Evolutionary conservation across 2,329 filamentous ascomycete species (phyloP), one percentile per base, ranked within the genome.

Genomic region (Verticillium tricorpus): DNA sequence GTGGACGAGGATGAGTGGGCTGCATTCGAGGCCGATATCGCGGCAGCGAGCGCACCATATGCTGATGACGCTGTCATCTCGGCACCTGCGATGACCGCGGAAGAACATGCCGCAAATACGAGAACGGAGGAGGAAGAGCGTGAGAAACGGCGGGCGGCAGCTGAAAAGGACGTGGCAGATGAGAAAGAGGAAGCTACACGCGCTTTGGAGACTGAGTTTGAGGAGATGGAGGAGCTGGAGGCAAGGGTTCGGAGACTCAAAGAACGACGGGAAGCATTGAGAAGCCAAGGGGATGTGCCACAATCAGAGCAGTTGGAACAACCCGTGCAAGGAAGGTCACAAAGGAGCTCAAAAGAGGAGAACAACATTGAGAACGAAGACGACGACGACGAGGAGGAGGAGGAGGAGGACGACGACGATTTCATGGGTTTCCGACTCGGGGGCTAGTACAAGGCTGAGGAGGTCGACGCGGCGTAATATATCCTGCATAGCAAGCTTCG

Each of bases 1-100:
- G 77, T 80, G 9, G 87, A 93, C 71, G 91, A 96, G 70, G 86
- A 89, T 60, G 91, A 95, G 74, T 95, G 91, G 90, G 89, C 91
- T 2, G 91, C 91, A 9, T 96, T 96, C 71, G 89, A 97, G 72
- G 90, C 90, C 2, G 91, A 96, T 60, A 87, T 96, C 61, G 89
- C 87, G 19, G 76, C 78, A 34, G 71, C 78, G 28, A 67, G 72
- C 32, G 70, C 70, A 2, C n/a, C 56, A 3, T 74, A 74, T 64
- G 69, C 72, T 25, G 70, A 74, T 52, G 80, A 83, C 62, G 87
- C 85, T 7, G 85, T 87, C 2, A 91, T 92, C 65, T 87, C 84
- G 1, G 89, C 89, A 0, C 86, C 88, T 0, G 89, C 88, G 2
- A 78, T 92, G 71, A 85, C 86, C 2, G 82, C 85, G 0, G 85